Evolutionary conservation across 805 yeast genomes (phyloP), one percentile per base, ranked within the genome.

Genomic region (Tetrapisispora pingtungensis): DNA sequence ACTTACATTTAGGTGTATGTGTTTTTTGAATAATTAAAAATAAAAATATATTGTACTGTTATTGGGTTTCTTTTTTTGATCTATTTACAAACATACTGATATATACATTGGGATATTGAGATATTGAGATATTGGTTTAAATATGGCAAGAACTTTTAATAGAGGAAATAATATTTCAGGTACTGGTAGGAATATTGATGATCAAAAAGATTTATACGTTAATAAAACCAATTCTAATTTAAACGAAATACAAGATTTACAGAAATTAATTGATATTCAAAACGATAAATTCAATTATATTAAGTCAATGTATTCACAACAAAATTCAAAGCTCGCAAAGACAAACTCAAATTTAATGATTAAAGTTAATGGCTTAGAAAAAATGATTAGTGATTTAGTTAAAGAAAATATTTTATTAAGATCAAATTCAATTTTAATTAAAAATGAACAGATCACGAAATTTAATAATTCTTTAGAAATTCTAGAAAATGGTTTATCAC

Each of bases 261-360:
- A 61, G 38, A 51, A 57, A 18, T 32, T 60, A 17, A 48, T 60
- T 50, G 62, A 61, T 43, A 31, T 46, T 8, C 61, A 58, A 30
- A 49, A 47, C 17, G 40, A 37, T 15, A 54, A 53, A 36, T 45
- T 49, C 14, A 55, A 53, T 22, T 31, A 40, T 1, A 43, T 58
- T n/a, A 61, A 50, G 31, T 50, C 49, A 44, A 59, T 53, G 10
- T 59, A 57, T 45, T 54, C 53, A 36, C 56, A 49, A 40, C 70
- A 61, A 54, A 82, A 82, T 59, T 69, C 68, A 43, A 71, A 73
- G n/a, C 60, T 83, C 24, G 85, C 85, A 1, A 75, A 70, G 48
- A 74, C 72, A 41, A 80, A 78, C 56, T 72, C 81, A 3, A 57
- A 68, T 19, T 63, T 81, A 56, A 66, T 73, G 69, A 57, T 70